A percentile compares a stretch with the other conserved stretches of the same genome.
Conservation (phyloP, 768 basidiomycete genomes). For the Russula dissimulans region DNA sequence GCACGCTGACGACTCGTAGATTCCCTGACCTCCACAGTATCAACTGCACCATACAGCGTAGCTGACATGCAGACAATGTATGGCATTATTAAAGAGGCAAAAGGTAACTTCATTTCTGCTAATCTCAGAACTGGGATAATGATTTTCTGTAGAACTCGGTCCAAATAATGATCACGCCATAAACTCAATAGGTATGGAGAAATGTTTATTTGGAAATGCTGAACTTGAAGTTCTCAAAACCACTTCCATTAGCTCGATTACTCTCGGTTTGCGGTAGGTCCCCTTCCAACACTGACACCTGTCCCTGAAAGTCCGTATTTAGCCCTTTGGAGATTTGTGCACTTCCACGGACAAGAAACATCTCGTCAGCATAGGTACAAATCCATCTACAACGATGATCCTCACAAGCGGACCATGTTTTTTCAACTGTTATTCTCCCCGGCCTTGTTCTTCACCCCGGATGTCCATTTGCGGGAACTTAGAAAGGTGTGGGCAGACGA, state of each 20-base stretch:
- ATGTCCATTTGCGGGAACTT: constrained; percentile 10
- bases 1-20: background rate
- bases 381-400: background rate
- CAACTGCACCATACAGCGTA: constrained; percentile 4
- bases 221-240: too few relatives aligned
- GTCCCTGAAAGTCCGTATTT: background rate
- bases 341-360: constrained; percentile 8
- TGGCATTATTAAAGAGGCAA: background rate
- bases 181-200: too few relatives aligned
- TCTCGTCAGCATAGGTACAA: constrained; percentile 4
- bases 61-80: constrained; percentile 3
- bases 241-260: background rate
- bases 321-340: constrained; percentile 3
- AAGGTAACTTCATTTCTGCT: background rate
- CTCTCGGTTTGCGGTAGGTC: constrained; percentile 2
- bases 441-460: constrained; percentile 6
- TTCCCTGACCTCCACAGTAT: constrained; percentile 3
- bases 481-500: constrained; percentile 7
- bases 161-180: too few relatives aligned
- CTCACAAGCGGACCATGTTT: background rate
- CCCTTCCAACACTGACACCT: background rate
- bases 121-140: background rate
- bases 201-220: too few relatives aligned
- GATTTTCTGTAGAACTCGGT: too few relatives aligned
- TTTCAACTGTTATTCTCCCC: background rate